Base-by-base conservation (phyloP, 352 stramenopile genomes). In the Phytophthora megakarya region DNA sequence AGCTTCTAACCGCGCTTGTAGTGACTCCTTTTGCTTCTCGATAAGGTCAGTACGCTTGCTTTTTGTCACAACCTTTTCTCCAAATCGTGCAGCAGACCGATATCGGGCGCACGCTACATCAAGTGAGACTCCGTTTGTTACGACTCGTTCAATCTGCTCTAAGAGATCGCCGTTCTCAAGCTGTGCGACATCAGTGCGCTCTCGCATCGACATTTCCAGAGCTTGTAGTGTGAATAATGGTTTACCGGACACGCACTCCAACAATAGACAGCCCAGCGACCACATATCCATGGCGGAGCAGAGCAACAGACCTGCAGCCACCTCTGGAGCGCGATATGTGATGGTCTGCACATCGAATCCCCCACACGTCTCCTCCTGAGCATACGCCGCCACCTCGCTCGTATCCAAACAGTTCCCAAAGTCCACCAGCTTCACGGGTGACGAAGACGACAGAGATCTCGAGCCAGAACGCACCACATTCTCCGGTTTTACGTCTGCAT, bases 401-500 rank as follows among this genome's bases (percentile, higher is more conserved):
- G 32, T 55, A 46, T 88, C 75, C 25, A 93, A 72, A 42, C 80
- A 88, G 51, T 93, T 93, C 16, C 84, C 84, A 80, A 91, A 89
- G 72, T 93, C 84, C 38, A 90, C 75, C 19, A 93, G 73, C 67
- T 88, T 89, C 19, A 90, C 53, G n/a, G 64, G 65, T 2, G 61
- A 72, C 2, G 52, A 70, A 26, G 52, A 68, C 6, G 38, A 28
- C 13, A 42, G 28, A 10, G 37, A 52, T 54, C 61, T 47, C 65
- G 46, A 23, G 46, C 58, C n/a, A 2, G 64, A 65, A 15, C 58
- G 71, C 52, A 80, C 70, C 21, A 93, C 76, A 58, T 93, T 93
- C 44, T 93, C 84, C 2, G 84, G 84, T 57, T 93, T 93, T 51
- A 93, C 65, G 53, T 93, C 84, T 25, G 80, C 78, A 59, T 93